Conservation (phyloP, 805 yeast species). For the Jamesozyma jinghongensis region DNA sequence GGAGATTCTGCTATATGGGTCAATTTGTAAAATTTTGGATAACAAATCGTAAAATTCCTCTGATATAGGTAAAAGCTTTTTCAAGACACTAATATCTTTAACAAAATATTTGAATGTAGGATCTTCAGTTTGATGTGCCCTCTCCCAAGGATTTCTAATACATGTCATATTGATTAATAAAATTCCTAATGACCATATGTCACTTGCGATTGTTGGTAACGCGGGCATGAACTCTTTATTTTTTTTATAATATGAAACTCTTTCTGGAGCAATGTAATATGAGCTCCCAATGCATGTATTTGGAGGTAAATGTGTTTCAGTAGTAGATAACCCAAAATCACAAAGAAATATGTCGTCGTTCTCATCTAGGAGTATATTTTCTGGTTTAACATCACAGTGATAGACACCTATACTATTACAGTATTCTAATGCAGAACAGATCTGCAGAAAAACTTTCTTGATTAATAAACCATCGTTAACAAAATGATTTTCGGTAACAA, state of each 20-base stretch:
- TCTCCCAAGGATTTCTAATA: slow-evolving; percentile 85
- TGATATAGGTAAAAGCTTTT: slow-evolving; percentile 67
- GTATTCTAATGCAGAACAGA: slow-evolving; percentile 72
- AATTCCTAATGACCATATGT: slow-evolving; percentile 80
- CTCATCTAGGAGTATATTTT: slow-evolving; percentile 72
- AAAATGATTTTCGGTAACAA: slow-evolving; percentile 65
- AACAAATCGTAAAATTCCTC: slow-evolving; percentile 48
- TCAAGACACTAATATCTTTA: slow-evolving; percentile 45
- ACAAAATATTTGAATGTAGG: slow-evolving; percentile 57
- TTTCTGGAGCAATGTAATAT: slow-evolving; percentile 90
- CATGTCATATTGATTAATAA: slow-evolving; percentile 73
- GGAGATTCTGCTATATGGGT: slow-evolving; percentile 30
- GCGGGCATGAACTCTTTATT: too few species aligned
- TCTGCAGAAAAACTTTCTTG: slow-evolving; percentile 59
- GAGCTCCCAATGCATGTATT: slow-evolving; percentile 80
- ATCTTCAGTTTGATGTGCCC: slow-evolving; percentile 56
- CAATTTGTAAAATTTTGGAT: slow-evolving; percentile 25
- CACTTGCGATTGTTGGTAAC: slow-evolving; percentile 66
- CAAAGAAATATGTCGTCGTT: slow-evolving; percentile 49
- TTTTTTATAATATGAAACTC: slow-evolving; percentile 31
- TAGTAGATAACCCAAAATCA: slow-evolving; percentile 86
- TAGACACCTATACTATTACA: slow-evolving; percentile 80
- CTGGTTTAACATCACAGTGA: slow-evolving; percentile 95
- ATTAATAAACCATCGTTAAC: slow-evolving; percentile 40
- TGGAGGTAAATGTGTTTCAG: slow-evolving; percentile 46